A percentile compares a stretch with the other conserved stretches of the same genome.
Conservation (phyloP, 2,329 filamentous ascomycete genomes). For the Sporothrix dimorphospora region DNA sequence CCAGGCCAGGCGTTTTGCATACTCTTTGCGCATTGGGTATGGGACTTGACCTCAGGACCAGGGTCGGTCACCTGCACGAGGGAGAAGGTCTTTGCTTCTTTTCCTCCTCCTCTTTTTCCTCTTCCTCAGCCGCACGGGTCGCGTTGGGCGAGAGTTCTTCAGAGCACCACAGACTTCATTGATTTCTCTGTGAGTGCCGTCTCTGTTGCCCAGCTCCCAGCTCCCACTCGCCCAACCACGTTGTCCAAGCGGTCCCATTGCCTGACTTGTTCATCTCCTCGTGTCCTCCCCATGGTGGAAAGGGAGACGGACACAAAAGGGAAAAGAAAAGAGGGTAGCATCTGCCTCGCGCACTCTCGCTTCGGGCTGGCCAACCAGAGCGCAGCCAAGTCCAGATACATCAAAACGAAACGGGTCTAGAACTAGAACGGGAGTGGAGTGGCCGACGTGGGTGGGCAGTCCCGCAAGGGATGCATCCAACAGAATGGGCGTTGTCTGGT, state of each 20-base stretch:
- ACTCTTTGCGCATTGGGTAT: neutral
- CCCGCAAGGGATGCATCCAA: neutral
- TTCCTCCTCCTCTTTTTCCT: neutral
- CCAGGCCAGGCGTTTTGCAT: neutral
- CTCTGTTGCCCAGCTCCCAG: neutral
- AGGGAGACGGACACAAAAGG: neutral
- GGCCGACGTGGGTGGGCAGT: neutral
- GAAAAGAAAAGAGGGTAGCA: neutral
- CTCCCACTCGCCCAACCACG: neutral
- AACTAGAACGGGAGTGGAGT: neutral
- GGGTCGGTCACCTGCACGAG: neutral
- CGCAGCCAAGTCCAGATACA: neutral
- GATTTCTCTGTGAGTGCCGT: neutral
- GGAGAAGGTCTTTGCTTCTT: neutral
- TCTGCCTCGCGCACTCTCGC: constrained; percentile 20
- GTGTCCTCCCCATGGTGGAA: neutral
- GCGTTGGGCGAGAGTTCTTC: neutral
- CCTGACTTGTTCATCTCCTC: neutral
- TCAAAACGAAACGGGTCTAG: neutral
- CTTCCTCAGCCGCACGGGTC: constrained; percentile 12
- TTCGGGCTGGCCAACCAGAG: constrained; percentile 19
- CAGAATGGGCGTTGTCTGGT: too few relatives aligned
- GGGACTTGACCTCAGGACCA: neutral
- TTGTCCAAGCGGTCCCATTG: neutral
- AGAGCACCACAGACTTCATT: neutral